phyloP scores from a whole-genome alignment of 257 asterid genomes.

The Avicennia marina region DNA sequence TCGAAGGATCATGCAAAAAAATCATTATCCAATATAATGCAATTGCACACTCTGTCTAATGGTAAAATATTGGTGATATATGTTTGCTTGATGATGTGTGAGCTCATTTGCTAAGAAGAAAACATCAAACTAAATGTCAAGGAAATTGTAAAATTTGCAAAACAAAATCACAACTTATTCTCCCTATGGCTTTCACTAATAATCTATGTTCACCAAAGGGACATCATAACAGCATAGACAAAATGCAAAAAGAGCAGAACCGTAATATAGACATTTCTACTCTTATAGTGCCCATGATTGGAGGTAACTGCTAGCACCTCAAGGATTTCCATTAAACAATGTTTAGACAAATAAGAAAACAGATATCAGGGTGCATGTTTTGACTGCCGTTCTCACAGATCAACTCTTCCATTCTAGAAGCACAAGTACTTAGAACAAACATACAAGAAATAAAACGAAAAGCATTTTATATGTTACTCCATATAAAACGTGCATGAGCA shows the following conservation, averaged over 20 bases:
- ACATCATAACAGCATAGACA: background rate
- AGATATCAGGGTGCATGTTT: background rate
- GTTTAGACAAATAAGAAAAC: background rate
- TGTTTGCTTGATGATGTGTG: background rate
- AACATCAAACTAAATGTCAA: no score
- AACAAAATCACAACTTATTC: no score
- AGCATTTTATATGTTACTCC: background rate
- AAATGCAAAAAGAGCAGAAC: constrained; percentile 6
- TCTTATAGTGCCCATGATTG: constrained; percentile 6
- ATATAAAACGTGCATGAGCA: constrained; percentile 1
- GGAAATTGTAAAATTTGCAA: no score
- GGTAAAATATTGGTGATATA: background rate
- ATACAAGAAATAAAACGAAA: background rate
- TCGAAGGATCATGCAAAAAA: no score
- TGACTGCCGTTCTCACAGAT: background rate
- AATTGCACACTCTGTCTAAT: no score
- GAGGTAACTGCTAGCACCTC: background rate
- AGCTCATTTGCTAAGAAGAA: constrained; percentile 2
- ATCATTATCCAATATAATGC: no score
- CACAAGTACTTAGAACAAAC: no score
- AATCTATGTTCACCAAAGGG: background rate
- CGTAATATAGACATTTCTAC: background rate
- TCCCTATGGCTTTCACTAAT: background rate
- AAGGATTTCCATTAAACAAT: background rate
- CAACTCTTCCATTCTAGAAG: no score